A percentile compares a stretch with the other conserved stretches of the same genome.
Evolutionary conservation across 768 basidiomycete species (phyloP).

Genomic region (Macrolepiota dolichaula): DNA sequence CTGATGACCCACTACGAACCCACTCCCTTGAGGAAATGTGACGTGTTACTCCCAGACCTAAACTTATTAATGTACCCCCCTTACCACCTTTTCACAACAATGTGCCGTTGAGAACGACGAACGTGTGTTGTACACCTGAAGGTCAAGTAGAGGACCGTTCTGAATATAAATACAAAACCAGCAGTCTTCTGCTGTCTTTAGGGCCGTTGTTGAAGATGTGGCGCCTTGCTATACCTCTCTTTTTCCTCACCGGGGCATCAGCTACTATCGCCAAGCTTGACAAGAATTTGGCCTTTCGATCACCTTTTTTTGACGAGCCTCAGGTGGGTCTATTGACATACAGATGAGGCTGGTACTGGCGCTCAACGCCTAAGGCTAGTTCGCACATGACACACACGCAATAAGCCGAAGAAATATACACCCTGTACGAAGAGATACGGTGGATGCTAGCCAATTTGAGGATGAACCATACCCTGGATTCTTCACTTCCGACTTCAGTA

Average conservation of each 20-base stretch:
- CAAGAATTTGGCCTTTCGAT: slow-evolving; percentile 38
- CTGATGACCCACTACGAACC: not conserved
- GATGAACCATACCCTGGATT: slow-evolving; percentile 49
- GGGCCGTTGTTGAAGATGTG: not conserved
- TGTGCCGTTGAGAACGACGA: not conserved
- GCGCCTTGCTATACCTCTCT: not conserved
- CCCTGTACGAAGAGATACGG: slow-evolving; percentile 28
- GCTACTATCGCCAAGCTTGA: slow-evolving; percentile 25
- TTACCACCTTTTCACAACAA: not conserved
- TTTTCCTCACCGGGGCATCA: slow-evolving; percentile 12
- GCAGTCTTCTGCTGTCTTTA: not conserved
- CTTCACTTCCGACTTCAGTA: slow-evolving; percentile 45
- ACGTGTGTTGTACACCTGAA: not conserved
- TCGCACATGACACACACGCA: slow-evolving; percentile 32
- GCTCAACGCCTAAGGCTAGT: slow-evolving; percentile 20
- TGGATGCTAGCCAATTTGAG: slow-evolving; percentile 32
- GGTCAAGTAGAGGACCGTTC: too few species aligned
- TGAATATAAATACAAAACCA: not conserved
- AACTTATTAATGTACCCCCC: not conserved
- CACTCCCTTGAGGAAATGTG: not conserved
- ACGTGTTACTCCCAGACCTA: not conserved
- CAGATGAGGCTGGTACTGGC: not conserved
- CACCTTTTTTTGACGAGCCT: slow-evolving; percentile 32
- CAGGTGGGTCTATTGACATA: slow-evolving; percentile 20
- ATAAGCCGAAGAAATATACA: slow-evolving; percentile 36